These are phyloP conservation scores for Tephrocybe sp. DNA, from an alignment of 768 basidiomycete genomes.

Conservation along the genomic window DNA sequence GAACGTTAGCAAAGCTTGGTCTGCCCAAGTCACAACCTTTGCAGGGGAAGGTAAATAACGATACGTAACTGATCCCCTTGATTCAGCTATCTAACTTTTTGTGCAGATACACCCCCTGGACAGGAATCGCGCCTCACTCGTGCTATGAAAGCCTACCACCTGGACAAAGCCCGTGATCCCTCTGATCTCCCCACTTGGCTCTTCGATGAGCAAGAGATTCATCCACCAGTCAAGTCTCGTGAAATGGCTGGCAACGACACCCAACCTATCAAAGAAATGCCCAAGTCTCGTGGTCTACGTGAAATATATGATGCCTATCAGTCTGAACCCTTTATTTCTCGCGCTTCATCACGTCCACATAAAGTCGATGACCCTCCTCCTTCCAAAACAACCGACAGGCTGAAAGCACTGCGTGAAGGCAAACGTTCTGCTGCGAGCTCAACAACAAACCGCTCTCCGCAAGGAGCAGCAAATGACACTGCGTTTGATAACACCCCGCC, in stretches of 20 bases:
- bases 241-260: not conserved
- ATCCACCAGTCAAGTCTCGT: conserved; percentile 15
- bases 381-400: conserved; percentile 42
- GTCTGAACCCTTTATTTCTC: conserved; percentile 12
- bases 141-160: conserved; percentile 69
- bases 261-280: not conserved
- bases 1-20: conserved; percentile 58
- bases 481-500: conserved; percentile 8
- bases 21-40: conserved; percentile 36
- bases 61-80: not conserved
- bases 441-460: not conserved
- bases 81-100: not conserved
- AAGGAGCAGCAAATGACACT: not conserved
- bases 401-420: conserved; percentile 50
- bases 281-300: conserved; percentile 28
- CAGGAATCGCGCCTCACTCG: conserved; percentile 57
- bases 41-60: conserved; percentile 42
- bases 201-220: conserved; percentile 56
- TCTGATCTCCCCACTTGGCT: conserved; percentile 66
- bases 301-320: conserved; percentile 37
- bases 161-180: conserved; percentile 54
- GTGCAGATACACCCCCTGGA: conserved; percentile 47
- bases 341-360: conserved; percentile 2
- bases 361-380: conserved; percentile 18
- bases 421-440: conserved; percentile 31